Percentiles rank a stretch among this genome's conserved stretches.
phyloP scores from a whole-genome alignment of 192 early-diverging fungal species.

The Obelidium mucronatum region DNA sequence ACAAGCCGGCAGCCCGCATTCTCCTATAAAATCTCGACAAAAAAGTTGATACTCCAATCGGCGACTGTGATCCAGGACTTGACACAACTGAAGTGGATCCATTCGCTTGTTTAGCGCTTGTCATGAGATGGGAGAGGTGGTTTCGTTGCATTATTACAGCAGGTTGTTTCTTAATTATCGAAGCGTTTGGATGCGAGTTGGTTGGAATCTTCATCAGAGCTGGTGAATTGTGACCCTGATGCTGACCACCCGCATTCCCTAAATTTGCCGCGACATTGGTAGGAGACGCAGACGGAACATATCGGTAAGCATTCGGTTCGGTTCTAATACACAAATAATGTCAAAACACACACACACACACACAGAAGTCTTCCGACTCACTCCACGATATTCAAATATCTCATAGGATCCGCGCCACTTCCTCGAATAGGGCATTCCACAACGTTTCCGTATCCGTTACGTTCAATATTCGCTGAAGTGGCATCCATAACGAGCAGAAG shows the following conservation, averaged over 20 bases:
- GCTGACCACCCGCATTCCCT: not conserved
- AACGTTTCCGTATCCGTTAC: not conserved
- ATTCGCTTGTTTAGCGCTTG: too few relatives aligned
- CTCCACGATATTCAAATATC: conserved; percentile 18
- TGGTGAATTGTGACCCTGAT: not conserved
- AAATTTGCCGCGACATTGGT: not conserved
- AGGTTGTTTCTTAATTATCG: conserved; percentile 13
- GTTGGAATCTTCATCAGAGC: not conserved
- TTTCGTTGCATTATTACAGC: conserved; percentile 15
- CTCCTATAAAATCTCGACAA: not conserved
- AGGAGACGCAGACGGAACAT: not conserved
- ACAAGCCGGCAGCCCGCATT: not conserved
- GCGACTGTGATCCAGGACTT: too few relatives aligned
- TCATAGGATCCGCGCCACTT: not conserved
- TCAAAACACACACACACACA: too few relatives aligned
- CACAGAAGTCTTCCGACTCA: too few relatives aligned
- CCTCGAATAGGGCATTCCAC: not conserved
- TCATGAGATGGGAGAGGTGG: conserved; percentile 8
- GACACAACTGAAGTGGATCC: too few relatives aligned
- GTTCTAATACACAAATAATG: not conserved
- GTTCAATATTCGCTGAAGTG: not conserved
- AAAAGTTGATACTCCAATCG: too few relatives aligned
- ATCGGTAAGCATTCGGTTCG: conserved; percentile 9
- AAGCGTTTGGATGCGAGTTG: not conserved
- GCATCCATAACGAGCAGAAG: not conserved